Percentiles rank a stretch among this genome's conserved stretches.
Evolutionary conservation across 768 basidiomycete species (phyloP).

Genomic region (Tephrocybe sp.): DNA sequence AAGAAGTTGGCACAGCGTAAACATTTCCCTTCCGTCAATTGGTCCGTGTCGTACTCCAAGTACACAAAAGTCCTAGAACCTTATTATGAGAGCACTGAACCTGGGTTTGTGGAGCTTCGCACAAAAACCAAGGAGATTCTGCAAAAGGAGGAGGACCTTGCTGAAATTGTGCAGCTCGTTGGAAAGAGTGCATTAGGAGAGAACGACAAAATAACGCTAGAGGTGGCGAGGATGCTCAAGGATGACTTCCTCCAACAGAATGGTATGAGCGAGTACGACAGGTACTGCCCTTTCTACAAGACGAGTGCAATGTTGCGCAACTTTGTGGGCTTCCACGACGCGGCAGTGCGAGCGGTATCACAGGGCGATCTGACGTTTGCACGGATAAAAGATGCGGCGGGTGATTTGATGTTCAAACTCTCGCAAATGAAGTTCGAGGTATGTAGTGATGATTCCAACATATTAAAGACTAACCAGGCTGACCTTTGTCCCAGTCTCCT

Average conservation of each 20-base stretch:
- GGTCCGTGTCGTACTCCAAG: slow-evolving; percentile 99
- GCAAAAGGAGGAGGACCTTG: slow-evolving; percentile 97
- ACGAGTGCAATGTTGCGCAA: slow-evolving; percentile 94
- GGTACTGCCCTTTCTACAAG: slow-evolving; percentile 99
- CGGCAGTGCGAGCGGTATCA: slow-evolving; percentile 82
- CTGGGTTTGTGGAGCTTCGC: slow-evolving; percentile 94
- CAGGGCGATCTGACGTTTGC: slow-evolving; percentile 83
- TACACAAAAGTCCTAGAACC: slow-evolving; percentile 93
- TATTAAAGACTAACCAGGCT: background rate
- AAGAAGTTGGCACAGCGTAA: slow-evolving; percentile 99
- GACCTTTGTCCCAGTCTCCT: slow-evolving; percentile 60
- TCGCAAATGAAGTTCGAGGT: slow-evolving; percentile 99
- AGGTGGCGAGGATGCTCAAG: slow-evolving; percentile 96
- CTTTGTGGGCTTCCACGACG: slow-evolving; percentile 92
- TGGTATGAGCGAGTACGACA: slow-evolving; percentile 97
- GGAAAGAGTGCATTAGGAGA: slow-evolving; percentile 98
- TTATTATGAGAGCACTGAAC: slow-evolving; percentile 87
- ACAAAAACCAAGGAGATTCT: slow-evolving; percentile 94
- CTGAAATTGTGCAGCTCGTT: slow-evolving; percentile 99
- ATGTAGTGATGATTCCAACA: slow-evolving; percentile 21
- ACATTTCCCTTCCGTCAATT: slow-evolving; percentile 99
- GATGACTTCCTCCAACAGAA: slow-evolving; percentile 98
- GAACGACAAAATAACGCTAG: slow-evolving; percentile 96
- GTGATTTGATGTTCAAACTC: slow-evolving; percentile 94
- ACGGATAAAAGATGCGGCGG: slow-evolving; percentile 82